phyloP scores from a whole-genome alignment of 2,329 filamentous ascomycete genomes.

The Fusarium oligoseptatum region DNA sequence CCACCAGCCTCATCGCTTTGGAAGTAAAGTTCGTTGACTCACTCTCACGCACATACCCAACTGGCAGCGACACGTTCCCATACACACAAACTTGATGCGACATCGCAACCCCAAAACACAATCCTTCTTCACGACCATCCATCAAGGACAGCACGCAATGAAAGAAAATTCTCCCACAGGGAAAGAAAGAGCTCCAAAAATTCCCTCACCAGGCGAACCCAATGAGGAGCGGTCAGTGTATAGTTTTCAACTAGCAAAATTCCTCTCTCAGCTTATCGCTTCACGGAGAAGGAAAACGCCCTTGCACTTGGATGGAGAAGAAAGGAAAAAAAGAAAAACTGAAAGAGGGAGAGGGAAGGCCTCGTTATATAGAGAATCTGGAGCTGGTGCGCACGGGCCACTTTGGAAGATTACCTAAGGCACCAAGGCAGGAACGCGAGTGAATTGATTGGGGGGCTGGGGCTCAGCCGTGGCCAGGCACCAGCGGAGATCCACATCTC shows the following conservation, averaged over 20 bases:
- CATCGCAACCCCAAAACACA: neutral
- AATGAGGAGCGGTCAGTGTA: constrained; percentile 77
- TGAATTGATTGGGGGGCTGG: constrained; percentile 31
- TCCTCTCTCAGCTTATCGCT: constrained; percentile 81
- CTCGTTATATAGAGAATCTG: constrained; percentile 51
- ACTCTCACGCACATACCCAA: too few relatives aligned
- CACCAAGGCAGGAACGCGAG: constrained; percentile 17
- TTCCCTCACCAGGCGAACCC: constrained; percentile 77
- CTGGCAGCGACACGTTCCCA: too few relatives aligned
- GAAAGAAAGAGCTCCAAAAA: constrained; percentile 71
- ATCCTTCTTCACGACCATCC: constrained; percentile 58
- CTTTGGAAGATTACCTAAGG: constrained; percentile 34
- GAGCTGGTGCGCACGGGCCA: constrained; percentile 39
- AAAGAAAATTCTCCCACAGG: constrained; percentile 54
- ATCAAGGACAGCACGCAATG: constrained; percentile 54
- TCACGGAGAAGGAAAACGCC: constrained; percentile 73
- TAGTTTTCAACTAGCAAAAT: constrained; percentile 93
- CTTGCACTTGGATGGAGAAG: constrained; percentile 72
- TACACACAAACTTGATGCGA: too few relatives aligned
- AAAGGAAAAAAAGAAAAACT: constrained; percentile 57
- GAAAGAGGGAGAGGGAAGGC: constrained; percentile 44
- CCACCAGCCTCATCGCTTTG: too few relatives aligned
- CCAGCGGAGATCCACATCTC: constrained; percentile 14
- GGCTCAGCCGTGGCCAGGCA: constrained; percentile 34
- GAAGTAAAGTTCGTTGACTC: too few relatives aligned